Conservation (phyloP, 495 filamentous ascomycete species). For the Aspergillus ellipticus region DNA sequence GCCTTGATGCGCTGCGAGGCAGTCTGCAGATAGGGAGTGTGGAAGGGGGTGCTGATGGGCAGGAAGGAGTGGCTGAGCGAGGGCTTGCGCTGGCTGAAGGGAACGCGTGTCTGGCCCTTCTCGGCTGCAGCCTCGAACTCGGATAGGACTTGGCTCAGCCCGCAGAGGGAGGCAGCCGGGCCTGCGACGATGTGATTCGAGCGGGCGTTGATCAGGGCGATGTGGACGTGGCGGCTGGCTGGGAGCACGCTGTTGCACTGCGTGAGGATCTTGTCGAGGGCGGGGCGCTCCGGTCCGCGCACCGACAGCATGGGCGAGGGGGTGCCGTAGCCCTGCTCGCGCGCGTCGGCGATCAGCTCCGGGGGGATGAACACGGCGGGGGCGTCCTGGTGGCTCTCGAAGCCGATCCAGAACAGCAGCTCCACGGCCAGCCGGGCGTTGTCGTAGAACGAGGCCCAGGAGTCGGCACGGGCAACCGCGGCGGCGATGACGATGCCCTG, state of each 20-base stretch:
- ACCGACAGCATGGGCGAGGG: neutral
- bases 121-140: neutral
- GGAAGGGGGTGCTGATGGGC: neutral
- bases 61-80: neutral
- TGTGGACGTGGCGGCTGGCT: neutral
- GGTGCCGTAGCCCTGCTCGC: neutral
- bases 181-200: neutral
- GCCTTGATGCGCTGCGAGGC: neutral
- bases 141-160: neutral
- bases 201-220: neutral
- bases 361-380: neutral
- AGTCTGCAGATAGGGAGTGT: neutral
- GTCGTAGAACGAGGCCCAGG: conserved; percentile 19
- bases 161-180: neutral
- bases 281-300: neutral
- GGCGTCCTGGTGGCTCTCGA: conserved; percentile 7
- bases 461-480: conserved; percentile 15
- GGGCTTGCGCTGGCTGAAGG: neutral
- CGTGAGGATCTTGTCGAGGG: neutral
- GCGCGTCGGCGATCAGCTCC: neutral
- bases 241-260: neutral
- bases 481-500: conserved; percentile 26
- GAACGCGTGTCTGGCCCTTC: neutral
- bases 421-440: conserved; percentile 9
- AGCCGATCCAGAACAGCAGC: conserved; percentile 20